Percentiles rank a stretch among this genome's conserved stretches.
Conservation (phyloP, 768 basidiomycete species). For the Lactarius quietus region DNA sequence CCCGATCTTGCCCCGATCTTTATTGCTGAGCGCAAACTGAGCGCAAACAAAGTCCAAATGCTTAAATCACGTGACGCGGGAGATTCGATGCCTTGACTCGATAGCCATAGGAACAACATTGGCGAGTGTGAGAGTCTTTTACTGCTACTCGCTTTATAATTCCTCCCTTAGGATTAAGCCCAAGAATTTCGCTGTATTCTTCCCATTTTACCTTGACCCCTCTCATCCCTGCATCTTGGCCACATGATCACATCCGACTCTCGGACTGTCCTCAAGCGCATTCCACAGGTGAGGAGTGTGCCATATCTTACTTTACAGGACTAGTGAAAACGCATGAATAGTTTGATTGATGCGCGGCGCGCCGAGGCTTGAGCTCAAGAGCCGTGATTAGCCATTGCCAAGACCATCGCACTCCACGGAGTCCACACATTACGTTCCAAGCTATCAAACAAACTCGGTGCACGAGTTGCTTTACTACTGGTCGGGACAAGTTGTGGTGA, state of each 20-base stretch:
- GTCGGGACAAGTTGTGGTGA: neutral
- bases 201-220: neutral
- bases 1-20: too few relatives aligned
- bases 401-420: neutral
- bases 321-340: neutral
- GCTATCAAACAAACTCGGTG: neutral
- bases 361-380: neutral
- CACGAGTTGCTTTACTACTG: neutral
- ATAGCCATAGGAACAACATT: too few relatives aligned
- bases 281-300: neutral
- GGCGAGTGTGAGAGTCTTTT: neutral
- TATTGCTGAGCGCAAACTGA: too few relatives aligned
- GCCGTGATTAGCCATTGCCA: neutral
- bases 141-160: neutral
- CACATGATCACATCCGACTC: neutral
- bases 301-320: neutral
- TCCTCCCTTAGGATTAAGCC: neutral
- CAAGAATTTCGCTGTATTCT: neutral
- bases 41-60: too few relatives aligned
- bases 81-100: neutral
- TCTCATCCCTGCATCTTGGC: neutral
- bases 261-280: neutral
- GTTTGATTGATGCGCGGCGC: neutral
- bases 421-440: neutral
- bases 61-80: neutral